Conservation (phyloP, 2,329 filamentous ascomycete genomes). For the Dryadomyces quercivorus region DNA sequence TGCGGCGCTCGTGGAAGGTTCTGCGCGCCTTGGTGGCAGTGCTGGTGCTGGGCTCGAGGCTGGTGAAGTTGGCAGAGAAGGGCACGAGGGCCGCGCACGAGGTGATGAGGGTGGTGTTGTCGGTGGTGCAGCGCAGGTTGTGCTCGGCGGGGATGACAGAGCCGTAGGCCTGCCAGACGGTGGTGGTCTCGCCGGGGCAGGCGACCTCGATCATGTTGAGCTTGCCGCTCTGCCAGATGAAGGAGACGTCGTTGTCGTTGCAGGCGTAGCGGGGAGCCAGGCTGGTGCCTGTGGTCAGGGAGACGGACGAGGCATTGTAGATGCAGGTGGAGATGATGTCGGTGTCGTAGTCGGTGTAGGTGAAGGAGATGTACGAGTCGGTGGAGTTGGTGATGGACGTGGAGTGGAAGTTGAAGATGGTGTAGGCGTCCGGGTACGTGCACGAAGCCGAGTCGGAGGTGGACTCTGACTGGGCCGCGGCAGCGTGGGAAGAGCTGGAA, state of each 20-base stretch:
- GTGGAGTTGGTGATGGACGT: slow-evolving; percentile 18
- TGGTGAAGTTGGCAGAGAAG: slow-evolving; percentile 10
- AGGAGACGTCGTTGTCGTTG: slow-evolving; percentile 26
- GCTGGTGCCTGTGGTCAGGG: slow-evolving; percentile 17
- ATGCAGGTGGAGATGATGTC: slow-evolving; percentile 27
- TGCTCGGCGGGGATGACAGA: neutral
- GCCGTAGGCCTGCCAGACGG: slow-evolving; percentile 11
- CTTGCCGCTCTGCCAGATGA: slow-evolving; percentile 26
- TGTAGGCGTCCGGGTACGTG: slow-evolving; percentile 7
- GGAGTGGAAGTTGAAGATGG: slow-evolving; percentile 2
- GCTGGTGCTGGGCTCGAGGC: slow-evolving; percentile 10
- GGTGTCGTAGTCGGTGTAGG: slow-evolving; percentile 28
- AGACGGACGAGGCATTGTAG: slow-evolving; percentile 28
- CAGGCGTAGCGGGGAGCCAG: slow-evolving; percentile 28
- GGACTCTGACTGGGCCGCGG: neutral
- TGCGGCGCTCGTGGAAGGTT: neutral
- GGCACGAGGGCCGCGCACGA: slow-evolving; percentile 2
- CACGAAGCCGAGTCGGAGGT: neutral
- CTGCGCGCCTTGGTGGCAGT: neutral
- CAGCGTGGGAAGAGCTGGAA: neutral
- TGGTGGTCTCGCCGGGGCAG: slow-evolving; percentile 21
- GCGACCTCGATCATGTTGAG: slow-evolving; percentile 32
- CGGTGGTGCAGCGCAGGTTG: slow-evolving; percentile 6
- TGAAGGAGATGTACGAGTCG: slow-evolving; percentile 23
- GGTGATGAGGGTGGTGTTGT: slow-evolving; percentile 2